Evolutionary conservation across 1,284 basidiomycete genomes (phyloP), one percentile per base, ranked within the genome.

Genomic region (Cerioporus squamosus): DNA sequence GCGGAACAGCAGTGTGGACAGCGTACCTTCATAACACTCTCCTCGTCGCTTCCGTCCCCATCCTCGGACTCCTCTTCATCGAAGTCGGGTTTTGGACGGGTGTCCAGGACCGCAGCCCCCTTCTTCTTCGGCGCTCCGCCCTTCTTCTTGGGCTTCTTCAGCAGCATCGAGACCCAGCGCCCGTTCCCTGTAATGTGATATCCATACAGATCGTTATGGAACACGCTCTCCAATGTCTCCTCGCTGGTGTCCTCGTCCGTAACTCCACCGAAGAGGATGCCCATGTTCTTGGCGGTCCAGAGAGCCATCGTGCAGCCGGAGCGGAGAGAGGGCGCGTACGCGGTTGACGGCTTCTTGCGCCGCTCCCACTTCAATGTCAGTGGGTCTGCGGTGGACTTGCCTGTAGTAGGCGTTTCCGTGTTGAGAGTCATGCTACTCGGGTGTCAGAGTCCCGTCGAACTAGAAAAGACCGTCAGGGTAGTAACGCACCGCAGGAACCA

Each of bases 261-360:
- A 0, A 97, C 95, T 5, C 95, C 95, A 14, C 95, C 95, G 68
- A 97, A 98, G 50, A 96, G 74, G 1, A 97, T 79, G 1, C 94
- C 94, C 68, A 86, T 90, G 24, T 77, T 80, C 64, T 82, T 86
- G 14, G 81, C 72, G 12, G 75, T 65, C 94, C 94, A 96, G 0
- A 90, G 72, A 0, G 90, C 77, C 94, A 95, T 95, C 2, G 93
- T 94, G 65, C 90, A 93, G 1, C 94, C 94, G 0, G 88, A 91
- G 1, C 93, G 83, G 2, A 87, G 71, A 0, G 83, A 79, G 0
- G 91, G 91, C 0, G 87, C 86, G 66, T 91, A 94, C 0, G 92
- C 89, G 5, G 88, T 83, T 0, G 81, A 81, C 0, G 79, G 79
- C 48, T 88, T 86, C 72, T 95, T 95, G 15, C 93, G 83, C 59